Conservation (phyloP, 2,329 filamentous ascomycete genomes). For the Hypoxylon rubiginosum region DNA sequence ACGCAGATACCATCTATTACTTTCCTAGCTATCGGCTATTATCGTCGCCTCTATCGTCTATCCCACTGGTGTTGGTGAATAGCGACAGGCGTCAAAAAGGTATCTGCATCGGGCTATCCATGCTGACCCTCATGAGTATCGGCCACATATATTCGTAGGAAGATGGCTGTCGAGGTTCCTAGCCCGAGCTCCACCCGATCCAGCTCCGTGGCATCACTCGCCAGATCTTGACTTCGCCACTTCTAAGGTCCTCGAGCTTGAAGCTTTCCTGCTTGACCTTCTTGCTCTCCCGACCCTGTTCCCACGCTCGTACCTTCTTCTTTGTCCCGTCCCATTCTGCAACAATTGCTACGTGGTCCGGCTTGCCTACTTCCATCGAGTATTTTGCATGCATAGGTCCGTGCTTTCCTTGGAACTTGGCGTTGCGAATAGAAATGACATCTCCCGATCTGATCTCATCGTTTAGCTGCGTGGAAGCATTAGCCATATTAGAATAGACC, state of each 20-base stretch:
- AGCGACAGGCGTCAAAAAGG: conserved; percentile 16
- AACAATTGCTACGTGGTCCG: conserved; percentile 90
- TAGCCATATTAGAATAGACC: conserved; percentile 95
- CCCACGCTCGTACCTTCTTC: conserved; percentile 96
- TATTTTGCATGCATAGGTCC: conserved; percentile 98
- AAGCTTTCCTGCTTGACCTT: conserved; percentile 96
- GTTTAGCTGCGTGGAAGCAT: conserved; percentile 88
- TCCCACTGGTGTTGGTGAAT: neutral
- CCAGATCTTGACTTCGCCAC: conserved; percentile 98
- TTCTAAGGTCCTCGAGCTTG: conserved; percentile 89
- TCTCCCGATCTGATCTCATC: conserved; percentile 96
- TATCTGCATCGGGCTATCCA: conserved; percentile 41
- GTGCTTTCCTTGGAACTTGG: conserved; percentile 94
- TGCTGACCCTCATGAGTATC: conserved; percentile 46
- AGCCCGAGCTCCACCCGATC: conserved; percentile 86
- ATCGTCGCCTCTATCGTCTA: neutral
- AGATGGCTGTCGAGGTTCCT: conserved; percentile 53
- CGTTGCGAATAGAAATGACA: conserved; percentile 92
- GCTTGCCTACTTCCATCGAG: conserved; percentile 85
- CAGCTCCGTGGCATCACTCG: conserved; percentile 91
- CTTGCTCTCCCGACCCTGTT: conserved; percentile 92
- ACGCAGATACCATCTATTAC: conserved; percentile 29
- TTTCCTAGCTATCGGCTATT: conserved; percentile 5
- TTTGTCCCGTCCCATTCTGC: conserved; percentile 98
- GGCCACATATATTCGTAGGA: conserved; percentile 47